Evolutionary conservation across 73 alveolate genomes (phyloP).

Genomic region (Paramecium sexaurelia): DNA sequence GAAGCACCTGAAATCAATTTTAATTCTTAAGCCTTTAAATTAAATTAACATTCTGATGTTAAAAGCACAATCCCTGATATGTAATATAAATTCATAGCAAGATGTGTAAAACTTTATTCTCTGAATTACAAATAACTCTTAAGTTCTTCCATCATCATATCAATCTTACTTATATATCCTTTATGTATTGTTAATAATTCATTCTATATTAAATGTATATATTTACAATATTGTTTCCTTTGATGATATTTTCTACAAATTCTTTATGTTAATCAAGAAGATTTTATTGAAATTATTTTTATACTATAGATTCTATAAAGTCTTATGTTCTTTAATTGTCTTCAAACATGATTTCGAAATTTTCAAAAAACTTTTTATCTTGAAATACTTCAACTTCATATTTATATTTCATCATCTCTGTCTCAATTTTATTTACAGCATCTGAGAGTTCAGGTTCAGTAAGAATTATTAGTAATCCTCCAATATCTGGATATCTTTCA

Average conservation of each 20-base stretch:
- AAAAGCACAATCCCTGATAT: background rate
- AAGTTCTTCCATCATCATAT: background rate
- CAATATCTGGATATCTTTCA: constrained; percentile 1
- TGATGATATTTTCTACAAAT: background rate
- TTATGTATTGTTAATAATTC: background rate
- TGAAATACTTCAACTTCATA: background rate
- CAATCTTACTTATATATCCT: background rate
- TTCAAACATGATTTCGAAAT: background rate
- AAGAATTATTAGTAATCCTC: constrained; percentile 3
- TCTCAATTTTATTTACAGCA: background rate
- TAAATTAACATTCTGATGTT: background rate
- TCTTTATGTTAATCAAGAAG: background rate
- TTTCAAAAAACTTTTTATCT: background rate
- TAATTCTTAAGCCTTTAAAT: background rate
- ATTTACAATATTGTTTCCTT: background rate
- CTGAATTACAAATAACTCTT: background rate
- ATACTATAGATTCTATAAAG: background rate
- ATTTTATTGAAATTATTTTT: background rate
- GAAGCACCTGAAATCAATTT: background rate
- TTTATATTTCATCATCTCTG: background rate
- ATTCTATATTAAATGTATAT: background rate
- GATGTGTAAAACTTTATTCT: background rate
- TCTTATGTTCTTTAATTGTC: background rate
- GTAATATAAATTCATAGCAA: background rate
- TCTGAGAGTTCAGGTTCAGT: background rate